Conservation (phyloP, 768 basidiomycete species). For the Tricholomella constricta region DNA sequence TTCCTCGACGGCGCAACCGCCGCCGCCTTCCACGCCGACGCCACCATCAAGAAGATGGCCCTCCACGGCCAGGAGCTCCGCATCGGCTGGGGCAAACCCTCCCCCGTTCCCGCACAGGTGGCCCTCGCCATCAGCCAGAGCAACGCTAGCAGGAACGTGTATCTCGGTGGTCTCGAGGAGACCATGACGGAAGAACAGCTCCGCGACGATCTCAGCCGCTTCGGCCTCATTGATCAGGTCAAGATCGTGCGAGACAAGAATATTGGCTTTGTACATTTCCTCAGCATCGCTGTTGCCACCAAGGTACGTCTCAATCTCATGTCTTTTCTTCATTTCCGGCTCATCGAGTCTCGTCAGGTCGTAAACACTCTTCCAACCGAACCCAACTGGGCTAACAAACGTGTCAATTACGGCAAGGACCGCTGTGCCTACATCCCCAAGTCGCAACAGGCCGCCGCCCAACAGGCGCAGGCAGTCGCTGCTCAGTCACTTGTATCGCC, state of each 20-base stretch:
- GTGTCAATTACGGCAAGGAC: constrained; percentile 98
- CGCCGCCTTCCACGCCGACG: constrained; percentile 96
- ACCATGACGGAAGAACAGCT: constrained; percentile 88
- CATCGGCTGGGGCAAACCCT: constrained; percentile 98
- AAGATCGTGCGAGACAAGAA: constrained; percentile 99
- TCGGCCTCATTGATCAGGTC: constrained; percentile 97
- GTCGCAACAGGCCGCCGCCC: constrained; percentile 87
- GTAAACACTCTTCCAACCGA: constrained; percentile 92
- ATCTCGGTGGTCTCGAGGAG: constrained; percentile 92
- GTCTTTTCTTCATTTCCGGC: not conserved
- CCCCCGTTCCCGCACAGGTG: constrained; percentile 83
- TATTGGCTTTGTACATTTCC: constrained; percentile 98
- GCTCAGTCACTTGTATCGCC: constrained; percentile 65
- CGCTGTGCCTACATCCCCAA: constrained; percentile 98
- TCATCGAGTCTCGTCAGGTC: constrained; percentile 52
- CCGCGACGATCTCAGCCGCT: constrained; percentile 87
- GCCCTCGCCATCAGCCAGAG: constrained; percentile 86
- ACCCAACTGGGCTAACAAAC: constrained; percentile 91
- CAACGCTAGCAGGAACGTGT: constrained; percentile 95
- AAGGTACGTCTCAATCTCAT: constrained; percentile 65
- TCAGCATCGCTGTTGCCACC: constrained; percentile 91
- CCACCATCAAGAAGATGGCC: constrained; percentile 89
- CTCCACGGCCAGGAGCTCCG: constrained; percentile 96
- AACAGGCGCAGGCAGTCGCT: constrained; percentile 85
- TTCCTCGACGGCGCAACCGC: constrained; percentile 94